A percentile compares a stretch with the other conserved stretches of the same genome.
Conservation (phyloP, 768 basidiomycete species). For the Termitomyces sp. region DNA sequence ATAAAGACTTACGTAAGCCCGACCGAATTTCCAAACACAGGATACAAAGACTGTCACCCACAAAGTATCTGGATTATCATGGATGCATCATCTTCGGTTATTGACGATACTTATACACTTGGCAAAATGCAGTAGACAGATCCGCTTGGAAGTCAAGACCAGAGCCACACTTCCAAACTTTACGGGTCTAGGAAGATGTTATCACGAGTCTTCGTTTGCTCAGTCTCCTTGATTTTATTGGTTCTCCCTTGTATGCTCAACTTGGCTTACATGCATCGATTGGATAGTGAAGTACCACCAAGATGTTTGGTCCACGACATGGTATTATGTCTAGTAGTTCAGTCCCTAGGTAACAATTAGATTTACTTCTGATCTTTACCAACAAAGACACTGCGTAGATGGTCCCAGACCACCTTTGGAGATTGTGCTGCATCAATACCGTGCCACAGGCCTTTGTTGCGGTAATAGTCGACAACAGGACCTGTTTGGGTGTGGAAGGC, state of each 20-base stretch:
- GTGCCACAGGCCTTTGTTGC: slow-evolving; percentile 82
- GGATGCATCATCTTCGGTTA: not conserved
- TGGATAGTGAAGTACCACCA: not conserved
- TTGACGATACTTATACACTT: not conserved
- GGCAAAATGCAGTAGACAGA: not conserved
- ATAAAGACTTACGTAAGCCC: slow-evolving; percentile 4
- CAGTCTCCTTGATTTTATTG: not conserved
- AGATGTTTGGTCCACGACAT: not conserved
- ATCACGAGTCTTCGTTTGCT: not conserved
- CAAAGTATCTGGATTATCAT: not conserved
- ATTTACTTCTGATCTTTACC: slow-evolving; percentile 34
- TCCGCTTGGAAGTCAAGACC: not conserved
- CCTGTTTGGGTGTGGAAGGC: slow-evolving; percentile 95
- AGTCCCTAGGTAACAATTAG: not conserved
- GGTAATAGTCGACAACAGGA: slow-evolving; percentile 96
- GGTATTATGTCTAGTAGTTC: not conserved
- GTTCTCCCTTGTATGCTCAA: not conserved
- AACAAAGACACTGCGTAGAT: slow-evolving; percentile 60
- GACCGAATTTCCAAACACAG: slow-evolving; percentile 8
- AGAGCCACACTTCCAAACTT: not conserved
- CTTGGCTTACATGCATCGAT: not conserved
- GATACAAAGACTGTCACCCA: not conserved
- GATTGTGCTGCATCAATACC: slow-evolving; percentile 93
- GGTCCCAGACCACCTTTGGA: slow-evolving; percentile 89
- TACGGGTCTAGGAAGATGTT: not conserved